Evolutionary conservation across 805 yeast genomes (phyloP).

Genomic region (Groenewaldozyma salmanticensis): DNA sequence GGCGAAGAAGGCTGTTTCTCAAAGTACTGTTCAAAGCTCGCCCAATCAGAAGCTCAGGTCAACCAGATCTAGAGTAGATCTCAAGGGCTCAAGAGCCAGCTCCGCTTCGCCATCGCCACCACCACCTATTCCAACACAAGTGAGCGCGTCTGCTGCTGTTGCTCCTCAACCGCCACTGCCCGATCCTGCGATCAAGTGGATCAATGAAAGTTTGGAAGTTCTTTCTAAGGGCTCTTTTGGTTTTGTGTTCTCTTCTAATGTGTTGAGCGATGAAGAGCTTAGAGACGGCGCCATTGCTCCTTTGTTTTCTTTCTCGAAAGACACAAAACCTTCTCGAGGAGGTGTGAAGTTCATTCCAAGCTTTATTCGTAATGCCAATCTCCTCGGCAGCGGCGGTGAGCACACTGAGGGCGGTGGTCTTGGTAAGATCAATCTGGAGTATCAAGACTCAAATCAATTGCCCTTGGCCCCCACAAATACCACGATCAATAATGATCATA

Average conservation of each 20-base stretch:
- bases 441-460: not conserved
- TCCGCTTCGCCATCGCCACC: conserved; percentile 8
- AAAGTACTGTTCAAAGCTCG: conserved; percentile 22
- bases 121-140: conserved; percentile 30
- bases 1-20: conserved; percentile 33
- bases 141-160: conserved; percentile 39
- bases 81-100: not conserved
- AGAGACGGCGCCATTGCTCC: conserved; percentile 17
- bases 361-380: conserved; percentile 1
- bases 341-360: not conserved
- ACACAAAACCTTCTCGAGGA: conserved; percentile 1
- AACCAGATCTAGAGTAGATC: no score
- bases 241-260: conserved; percentile 20
- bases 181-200: conserved; percentile 9
- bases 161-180: conserved; percentile 46
- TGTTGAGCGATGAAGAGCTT: conserved; percentile 20
- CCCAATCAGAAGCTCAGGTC: conserved; percentile 3
- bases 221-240: conserved; percentile 18
- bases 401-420: not conserved
- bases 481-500: not conserved
- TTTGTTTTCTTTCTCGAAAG: conserved; percentile 20
- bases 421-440: not conserved
- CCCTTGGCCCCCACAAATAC: not conserved
- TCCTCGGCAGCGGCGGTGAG: not conserved
- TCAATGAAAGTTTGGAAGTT: conserved; percentile 15